Evolutionary conservation across 768 basidiomycete species (phyloP).

Genomic region (Hydnomerulius pinastri): DNA sequence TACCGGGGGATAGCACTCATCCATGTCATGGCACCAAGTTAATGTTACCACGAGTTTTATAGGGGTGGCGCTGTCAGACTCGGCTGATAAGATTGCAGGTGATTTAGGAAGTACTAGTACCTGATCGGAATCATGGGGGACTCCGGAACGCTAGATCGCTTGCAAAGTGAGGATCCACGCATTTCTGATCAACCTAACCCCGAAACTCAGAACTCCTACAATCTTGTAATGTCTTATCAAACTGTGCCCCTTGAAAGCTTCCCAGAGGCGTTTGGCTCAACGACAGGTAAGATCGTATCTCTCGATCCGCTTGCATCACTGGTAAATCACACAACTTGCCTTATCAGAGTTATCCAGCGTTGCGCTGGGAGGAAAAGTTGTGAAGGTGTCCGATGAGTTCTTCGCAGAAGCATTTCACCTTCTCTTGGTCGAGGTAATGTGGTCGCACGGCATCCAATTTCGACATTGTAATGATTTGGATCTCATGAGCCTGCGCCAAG

Average conservation of each 20-base stretch:
- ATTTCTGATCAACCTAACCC: background rate
- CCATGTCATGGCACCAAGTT: too few species aligned
- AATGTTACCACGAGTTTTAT: too few species aligned
- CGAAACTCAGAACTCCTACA: background rate
- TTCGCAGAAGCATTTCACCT: slow-evolving; percentile 87
- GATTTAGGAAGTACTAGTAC: too few species aligned
- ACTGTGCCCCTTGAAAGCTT: slow-evolving; percentile 50
- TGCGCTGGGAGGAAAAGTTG: slow-evolving; percentile 73
- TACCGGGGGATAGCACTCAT: background rate
- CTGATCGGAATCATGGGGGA: too few species aligned
- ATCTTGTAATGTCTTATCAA: slow-evolving; percentile 43
- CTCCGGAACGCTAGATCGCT: too few species aligned
- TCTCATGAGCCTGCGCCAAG: slow-evolving; percentile 72
- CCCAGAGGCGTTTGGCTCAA: slow-evolving; percentile 44
- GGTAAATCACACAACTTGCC: background rate
- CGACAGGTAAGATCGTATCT: slow-evolving; percentile 46
- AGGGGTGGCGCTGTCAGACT: too few species aligned
- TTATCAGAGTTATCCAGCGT: slow-evolving; percentile 85
- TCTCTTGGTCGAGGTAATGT: slow-evolving; percentile 71
- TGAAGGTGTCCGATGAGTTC: slow-evolving; percentile 91
- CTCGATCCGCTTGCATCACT: too few species aligned
- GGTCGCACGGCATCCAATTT: background rate
- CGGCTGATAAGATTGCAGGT: background rate
- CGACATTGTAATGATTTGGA: background rate
- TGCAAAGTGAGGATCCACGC: too few species aligned